Percentiles rank a stretch among this genome's conserved stretches.
These are phyloP conservation scores for Urochloa ruziziensis DNA, from an alignment of 176 grass and related monocot species.

Conservation along the genomic window DNA sequence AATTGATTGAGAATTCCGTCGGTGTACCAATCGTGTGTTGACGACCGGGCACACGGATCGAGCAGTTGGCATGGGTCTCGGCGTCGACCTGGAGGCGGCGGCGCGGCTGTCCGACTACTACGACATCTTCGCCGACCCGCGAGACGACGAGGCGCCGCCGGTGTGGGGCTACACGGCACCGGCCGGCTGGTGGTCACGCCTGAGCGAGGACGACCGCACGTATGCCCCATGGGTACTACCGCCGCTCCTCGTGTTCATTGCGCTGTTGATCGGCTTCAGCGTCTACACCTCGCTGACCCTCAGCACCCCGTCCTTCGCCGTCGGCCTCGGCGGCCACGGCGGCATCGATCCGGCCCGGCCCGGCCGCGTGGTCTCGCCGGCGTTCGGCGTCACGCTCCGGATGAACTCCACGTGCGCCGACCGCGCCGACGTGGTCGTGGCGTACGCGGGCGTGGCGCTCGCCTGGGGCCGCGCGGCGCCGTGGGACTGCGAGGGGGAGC, in stretches of 20 bases:
- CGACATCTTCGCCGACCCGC: background rate
- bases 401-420: background rate
- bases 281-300: background rate
- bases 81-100: background rate
- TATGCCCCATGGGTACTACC: accelerated
- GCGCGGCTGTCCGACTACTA: background rate
- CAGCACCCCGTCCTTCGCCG: background rate
- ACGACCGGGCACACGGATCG: no score
- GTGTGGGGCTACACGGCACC: conserved; percentile 2
- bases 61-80: background rate
- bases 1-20: background rate
- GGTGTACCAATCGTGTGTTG: background rate
- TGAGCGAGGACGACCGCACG: background rate
- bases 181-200: background rate
- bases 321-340: background rate
- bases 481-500: background rate
- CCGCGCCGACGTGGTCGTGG: background rate
- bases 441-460: conserved; percentile 17
- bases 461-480: conserved; percentile 21
- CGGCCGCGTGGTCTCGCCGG: conserved; percentile 6
- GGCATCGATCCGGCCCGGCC: conserved; percentile 13
- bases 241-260: background rate
- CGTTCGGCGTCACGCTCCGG: conserved; percentile 12
- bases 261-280: background rate
- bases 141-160: background rate